phyloP scores from a whole-genome alignment of 306 rosid genomes.

The Malus domestica region ASM211411v1 NC_041798.1:9750001-9750500 shows the following conservation, averaged over 20 bases:
- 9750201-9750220: too few relatives aligned
- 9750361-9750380: conserved; percentile 12
- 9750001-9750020: too few relatives aligned
- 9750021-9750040: too few relatives aligned
- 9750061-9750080: too few relatives aligned
- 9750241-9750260: background rate
- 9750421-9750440: background rate
- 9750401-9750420: background rate
- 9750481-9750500: background rate
- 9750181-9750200: too few relatives aligned
- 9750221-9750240: conserved; percentile 27
- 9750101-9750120: too few relatives aligned
- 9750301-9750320: conserved; percentile 38
- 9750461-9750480: background rate
- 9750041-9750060: too few relatives aligned
- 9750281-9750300: background rate
- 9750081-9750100: too few relatives aligned
- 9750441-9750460: background rate
- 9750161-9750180: too few relatives aligned
- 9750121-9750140: too few relatives aligned
- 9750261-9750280: conserved; percentile 21
- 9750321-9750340: conserved; percentile 17
- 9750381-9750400: conserved; percentile 34
- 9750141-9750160: too few relatives aligned
- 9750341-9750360: background rate